A percentile compares a stretch with the other conserved stretches of the same genome.
phyloP scores from a whole-genome alignment of 2,329 filamentous ascomycete genomes.

The Ceratocystis smalleyi region DNA sequence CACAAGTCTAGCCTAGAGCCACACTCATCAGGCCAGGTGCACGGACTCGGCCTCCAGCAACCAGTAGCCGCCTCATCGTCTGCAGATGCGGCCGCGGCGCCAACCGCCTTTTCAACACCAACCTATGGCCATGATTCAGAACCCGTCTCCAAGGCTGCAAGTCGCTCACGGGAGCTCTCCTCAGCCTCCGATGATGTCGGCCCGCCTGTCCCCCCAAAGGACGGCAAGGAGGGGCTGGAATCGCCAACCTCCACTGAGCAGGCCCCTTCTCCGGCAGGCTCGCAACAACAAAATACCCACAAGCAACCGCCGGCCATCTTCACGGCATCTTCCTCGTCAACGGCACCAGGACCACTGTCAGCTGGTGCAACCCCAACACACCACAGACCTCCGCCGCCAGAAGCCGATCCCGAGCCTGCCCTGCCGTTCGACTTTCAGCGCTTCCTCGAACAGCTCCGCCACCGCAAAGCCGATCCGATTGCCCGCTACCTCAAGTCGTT shows the following conservation, averaged over 20 bases:
- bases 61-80: background rate
- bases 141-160: slow-evolving; percentile 25
- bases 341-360: background rate
- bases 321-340: background rate
- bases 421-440: slow-evolving; percentile 94
- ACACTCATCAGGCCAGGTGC: slow-evolving; percentile 36
- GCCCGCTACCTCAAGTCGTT: slow-evolving; percentile 93
- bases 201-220: slow-evolving; percentile 46
- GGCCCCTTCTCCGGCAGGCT: slow-evolving; percentile 14
- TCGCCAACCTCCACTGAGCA: slow-evolving; percentile 2
- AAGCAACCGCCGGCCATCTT: background rate
- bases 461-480: slow-evolving; percentile 94
- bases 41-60: slow-evolving; percentile 25
- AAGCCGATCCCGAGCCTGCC: slow-evolving; percentile 63
- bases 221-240: slow-evolving; percentile 26
- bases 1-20: slow-evolving; percentile 77
- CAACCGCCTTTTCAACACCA: slow-evolving; percentile 19
- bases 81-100: slow-evolving; percentile 28
- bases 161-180: slow-evolving; percentile 10
- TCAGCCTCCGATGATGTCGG: slow-evolving; percentile 31
- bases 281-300: background rate
- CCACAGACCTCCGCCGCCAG: slow-evolving; percentile 53
- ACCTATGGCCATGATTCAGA: slow-evolving; percentile 18
- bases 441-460: slow-evolving; percentile 86
- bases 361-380: slow-evolving; percentile 36